Conservation (phyloP, 371 early-diverging fungal species). For the Zychaea mexicana region DNA sequence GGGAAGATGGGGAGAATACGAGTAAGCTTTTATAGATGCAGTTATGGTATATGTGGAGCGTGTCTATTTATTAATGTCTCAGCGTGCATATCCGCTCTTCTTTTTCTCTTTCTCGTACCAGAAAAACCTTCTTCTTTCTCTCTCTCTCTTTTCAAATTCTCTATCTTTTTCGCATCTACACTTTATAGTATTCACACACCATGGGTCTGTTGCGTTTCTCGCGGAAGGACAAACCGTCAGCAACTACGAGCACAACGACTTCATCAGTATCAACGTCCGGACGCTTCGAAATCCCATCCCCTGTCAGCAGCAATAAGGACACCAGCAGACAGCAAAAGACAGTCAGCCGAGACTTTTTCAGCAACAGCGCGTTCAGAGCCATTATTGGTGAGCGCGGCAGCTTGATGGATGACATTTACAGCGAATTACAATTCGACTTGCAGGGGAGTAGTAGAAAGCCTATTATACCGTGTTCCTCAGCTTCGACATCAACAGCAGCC, state of each 20-base stretch:
- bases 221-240: conserved; percentile 2
- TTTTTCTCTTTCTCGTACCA: no score
- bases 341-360: conserved; percentile 1
- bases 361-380: background rate
- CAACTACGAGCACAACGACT: background rate
- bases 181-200: background rate
- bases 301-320: background rate
- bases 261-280: background rate
- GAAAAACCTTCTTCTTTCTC: background rate
- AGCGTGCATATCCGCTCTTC: background rate
- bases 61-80: background rate
- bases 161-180: background rate
- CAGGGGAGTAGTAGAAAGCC: background rate
- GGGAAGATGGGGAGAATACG: no score
- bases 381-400: conserved; percentile 5
- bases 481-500: background rate
- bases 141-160: background rate
- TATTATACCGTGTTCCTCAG: background rate
- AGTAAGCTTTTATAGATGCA: background rate
- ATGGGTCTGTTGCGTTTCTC: conserved; percentile 12
- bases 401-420: conserved; percentile 7
- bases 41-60: background rate
- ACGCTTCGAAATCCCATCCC: background rate
- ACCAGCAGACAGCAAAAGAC: background rate
- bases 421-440: conserved; percentile 6